Base-by-base conservation (phyloP, 2,329 filamentous ascomycete genomes). In the Penicillium sp. region DNA sequence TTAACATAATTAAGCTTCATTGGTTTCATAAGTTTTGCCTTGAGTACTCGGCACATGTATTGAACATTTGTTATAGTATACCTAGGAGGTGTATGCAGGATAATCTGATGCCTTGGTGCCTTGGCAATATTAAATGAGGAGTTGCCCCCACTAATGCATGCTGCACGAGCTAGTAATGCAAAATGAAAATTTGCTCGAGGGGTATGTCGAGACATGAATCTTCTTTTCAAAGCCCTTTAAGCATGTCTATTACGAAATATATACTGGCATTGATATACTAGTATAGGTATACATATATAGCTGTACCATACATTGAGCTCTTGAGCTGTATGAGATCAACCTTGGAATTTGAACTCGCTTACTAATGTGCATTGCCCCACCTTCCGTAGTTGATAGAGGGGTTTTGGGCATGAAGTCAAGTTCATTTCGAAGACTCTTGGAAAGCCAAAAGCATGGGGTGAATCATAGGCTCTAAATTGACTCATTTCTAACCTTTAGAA, bases 121-220 rank as follows among this genome's bases (percentile, higher is more conserved):
- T 53, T 48, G 34, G 5, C 16, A 42, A 32, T 18, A 32, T 3
- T 18, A 26, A 47, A 47, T 29, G 42, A 53, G 50, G 43, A 39
- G 51, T 26, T 42, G 20, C 44, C 48, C 50, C 44, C 50, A 53
- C 34, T 47, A 39, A 53, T 53, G 51, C 44, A 53, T 43, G 37
- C 24, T 46, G 20, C 49, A 43, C 14, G 18, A 26, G 39, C 20
- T 26, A 35, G 29, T 29, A 13, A 18, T 44, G 20, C 45, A 51
- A 44, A 50, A 8, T 53, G 24, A 53, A 48, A 48, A 48, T 48
- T 48, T 53, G 26, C 24, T 29, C 6, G 11, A 52, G n/a, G 16
- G 6, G n/a, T 9, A 51, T 34, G 2, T 29, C 4, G 16, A n/a
- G 10, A 9, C 9, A 7, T n/a, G 6, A 6, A 31, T 22, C 10